phyloP scores from a whole-genome alignment of 1,139 yeast species.

The Kurtzmaniella quercitrusa region DNA sequence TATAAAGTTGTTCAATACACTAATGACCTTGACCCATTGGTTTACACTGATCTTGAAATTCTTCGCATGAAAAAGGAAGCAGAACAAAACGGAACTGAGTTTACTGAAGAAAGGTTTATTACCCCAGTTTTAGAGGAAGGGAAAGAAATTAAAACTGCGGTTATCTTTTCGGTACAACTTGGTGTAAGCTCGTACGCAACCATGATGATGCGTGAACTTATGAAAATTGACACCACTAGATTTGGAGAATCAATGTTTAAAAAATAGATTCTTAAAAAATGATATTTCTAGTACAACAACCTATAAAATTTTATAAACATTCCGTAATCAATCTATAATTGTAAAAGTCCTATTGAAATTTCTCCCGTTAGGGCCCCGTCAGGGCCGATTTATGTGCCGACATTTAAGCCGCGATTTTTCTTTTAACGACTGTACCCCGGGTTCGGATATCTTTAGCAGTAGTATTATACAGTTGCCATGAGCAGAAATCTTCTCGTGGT shows the following conservation, averaged over 20 bases:
- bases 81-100: conserved; percentile 18
- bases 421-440: too few relatives aligned
- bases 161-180: conserved; percentile 70
- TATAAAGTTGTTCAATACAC: conserved; percentile 62
- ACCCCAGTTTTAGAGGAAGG: conserved; percentile 33
- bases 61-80: conserved; percentile 40
- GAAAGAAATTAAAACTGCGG: conserved; percentile 51
- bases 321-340: too few relatives aligned
- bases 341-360: too few relatives aligned
- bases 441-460: not conserved
- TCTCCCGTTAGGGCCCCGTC: too few relatives aligned
- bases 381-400: too few relatives aligned
- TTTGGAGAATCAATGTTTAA: conserved; percentile 18
- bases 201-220: conserved; percentile 90
- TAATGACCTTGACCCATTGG: conserved; percentile 63
- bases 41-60: conserved; percentile 78
- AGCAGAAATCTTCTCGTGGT: conserved; percentile 9
- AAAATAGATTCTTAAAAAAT: too few relatives aligned
- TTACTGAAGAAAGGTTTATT: conserved; percentile 21
- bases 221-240: conserved; percentile 78
- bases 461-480: not conserved
- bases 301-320: too few relatives aligned
- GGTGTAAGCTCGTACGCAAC: conserved; percentile 94
- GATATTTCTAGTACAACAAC: too few relatives aligned
- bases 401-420: not conserved